phyloP scores from a whole-genome alignment of 2,329 filamentous ascomycete genomes.

The Fusarium sp. region DNA sequence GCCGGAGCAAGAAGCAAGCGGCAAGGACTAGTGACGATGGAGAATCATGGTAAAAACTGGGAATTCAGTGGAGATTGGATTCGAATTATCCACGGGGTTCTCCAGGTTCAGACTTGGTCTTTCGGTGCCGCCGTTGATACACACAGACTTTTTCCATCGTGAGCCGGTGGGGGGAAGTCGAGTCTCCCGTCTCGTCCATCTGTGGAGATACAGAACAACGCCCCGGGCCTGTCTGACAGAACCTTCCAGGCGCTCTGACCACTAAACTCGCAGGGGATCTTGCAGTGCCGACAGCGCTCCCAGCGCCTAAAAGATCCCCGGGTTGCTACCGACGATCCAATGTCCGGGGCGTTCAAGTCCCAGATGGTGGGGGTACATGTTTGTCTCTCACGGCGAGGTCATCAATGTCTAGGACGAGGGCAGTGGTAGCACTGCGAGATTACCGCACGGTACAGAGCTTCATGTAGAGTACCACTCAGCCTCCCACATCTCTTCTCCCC shows the following conservation, averaged over 20 bases:
- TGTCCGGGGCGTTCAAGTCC: slow-evolving; percentile 16
- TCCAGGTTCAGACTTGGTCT: neutral
- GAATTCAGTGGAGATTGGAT: neutral
- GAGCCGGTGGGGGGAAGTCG: slow-evolving; percentile 18
- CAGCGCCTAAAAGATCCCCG: neutral
- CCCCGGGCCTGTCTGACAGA: slow-evolving; percentile 1
- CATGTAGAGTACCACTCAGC: neutral
- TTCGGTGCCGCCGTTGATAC: neutral
- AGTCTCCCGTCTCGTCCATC: neutral
- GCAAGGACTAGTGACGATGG: neutral
- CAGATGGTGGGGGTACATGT: slow-evolving; percentile 11
- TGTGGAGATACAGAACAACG: neutral
- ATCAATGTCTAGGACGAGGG: neutral
- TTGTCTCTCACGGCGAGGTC: neutral
- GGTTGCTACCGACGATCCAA: slow-evolving; percentile 9
- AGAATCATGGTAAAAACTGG: neutral
- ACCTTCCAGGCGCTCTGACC: slow-evolving; percentile 24
- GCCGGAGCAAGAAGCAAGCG: neutral
- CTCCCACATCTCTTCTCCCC: slow-evolving; percentile 4
- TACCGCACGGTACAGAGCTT: neutral
- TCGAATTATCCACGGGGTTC: neutral
- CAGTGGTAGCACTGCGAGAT: neutral
- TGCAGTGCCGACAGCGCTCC: slow-evolving; percentile 4
- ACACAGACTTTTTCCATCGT: neutral
- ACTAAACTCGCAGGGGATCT: neutral